phyloP scores from a whole-genome alignment of 2,329 filamentous ascomycete genomes.

The Xylariales sp. region DNA sequence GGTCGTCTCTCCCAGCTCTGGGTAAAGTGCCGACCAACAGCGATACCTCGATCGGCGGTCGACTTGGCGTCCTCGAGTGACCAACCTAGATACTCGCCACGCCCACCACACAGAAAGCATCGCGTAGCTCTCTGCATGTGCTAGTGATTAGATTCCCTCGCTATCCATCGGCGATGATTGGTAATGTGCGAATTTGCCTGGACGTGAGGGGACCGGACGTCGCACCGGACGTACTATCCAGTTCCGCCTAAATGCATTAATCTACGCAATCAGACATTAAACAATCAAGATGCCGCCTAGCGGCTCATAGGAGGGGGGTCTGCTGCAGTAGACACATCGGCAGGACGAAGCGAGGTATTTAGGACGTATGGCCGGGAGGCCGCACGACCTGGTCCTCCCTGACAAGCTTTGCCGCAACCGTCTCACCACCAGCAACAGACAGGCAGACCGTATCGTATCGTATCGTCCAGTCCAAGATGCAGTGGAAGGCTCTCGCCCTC shows the following conservation, averaged over 20 bases:
- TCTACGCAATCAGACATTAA: constrained; percentile 35
- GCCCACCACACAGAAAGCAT: neutral
- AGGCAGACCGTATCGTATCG: neutral
- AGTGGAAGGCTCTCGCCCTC: constrained; percentile 32
- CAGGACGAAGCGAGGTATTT: constrained; percentile 40
- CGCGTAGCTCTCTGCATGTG: constrained; percentile 5
- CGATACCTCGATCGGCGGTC: neutral
- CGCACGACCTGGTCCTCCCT: constrained; percentile 27
- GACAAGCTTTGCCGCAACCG: constrained; percentile 23
- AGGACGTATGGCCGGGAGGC: constrained; percentile 34
- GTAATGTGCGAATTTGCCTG: constrained; percentile 35
- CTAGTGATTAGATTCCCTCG: constrained; percentile 19
- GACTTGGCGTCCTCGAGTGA: neutral
- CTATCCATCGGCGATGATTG: constrained; percentile 35
- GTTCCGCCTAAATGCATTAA: constrained; percentile 40
- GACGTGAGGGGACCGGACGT: constrained; percentile 28
- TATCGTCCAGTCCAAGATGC: constrained; percentile 34
- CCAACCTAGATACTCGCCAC: neutral
- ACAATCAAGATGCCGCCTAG: constrained; percentile 23
- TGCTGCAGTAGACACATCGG: neutral
- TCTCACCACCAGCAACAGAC: constrained; percentile 29
- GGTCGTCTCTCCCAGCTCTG: neutral
- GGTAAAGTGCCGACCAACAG: constrained; percentile 22
- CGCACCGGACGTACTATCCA: constrained; percentile 19
- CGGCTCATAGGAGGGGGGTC: constrained; percentile 33